Percentiles rank a stretch among this genome's conserved stretches.
These are phyloP conservation scores for Verticillium isaacii DNA, from an alignment of 2,329 filamentous ascomycete genomes.

Conservation along the genomic window DNA sequence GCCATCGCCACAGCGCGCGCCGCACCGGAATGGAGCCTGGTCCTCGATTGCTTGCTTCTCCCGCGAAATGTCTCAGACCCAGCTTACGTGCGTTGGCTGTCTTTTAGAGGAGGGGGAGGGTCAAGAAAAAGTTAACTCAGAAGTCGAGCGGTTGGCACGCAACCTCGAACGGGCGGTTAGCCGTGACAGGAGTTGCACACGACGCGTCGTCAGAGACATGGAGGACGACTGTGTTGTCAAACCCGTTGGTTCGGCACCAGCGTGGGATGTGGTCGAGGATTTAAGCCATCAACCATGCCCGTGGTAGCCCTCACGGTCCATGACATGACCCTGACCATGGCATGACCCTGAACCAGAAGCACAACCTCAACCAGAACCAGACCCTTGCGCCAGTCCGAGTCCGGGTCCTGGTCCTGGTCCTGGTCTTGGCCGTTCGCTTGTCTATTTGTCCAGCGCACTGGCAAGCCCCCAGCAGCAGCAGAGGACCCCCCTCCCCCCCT, in stretches of 20 bases:
- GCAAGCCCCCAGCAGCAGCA: background rate
- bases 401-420: background rate
- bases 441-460: background rate
- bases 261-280: background rate
- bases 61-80: background rate
- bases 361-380: too few species aligned
- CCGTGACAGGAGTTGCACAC: background rate
- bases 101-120: background rate
- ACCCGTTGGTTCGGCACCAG: background rate
- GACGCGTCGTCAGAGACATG: background rate
- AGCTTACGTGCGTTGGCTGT: background rate
- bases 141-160: background rate
- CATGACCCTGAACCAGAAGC: background rate
- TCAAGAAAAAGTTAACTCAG: background rate
- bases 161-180: background rate
- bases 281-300: background rate
- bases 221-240: background rate
- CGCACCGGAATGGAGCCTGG: background rate
- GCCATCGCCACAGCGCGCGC: background rate
- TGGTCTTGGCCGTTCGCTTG: background rate
- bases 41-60: background rate
- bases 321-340: background rate
- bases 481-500: background rate
- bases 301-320: background rate
- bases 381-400: background rate